These are phyloP conservation scores for Pleurozium schreberi DNA, from an alignment of 225 moss, liverwort and hornwort species.

Conservation along the genomic window DNA sequence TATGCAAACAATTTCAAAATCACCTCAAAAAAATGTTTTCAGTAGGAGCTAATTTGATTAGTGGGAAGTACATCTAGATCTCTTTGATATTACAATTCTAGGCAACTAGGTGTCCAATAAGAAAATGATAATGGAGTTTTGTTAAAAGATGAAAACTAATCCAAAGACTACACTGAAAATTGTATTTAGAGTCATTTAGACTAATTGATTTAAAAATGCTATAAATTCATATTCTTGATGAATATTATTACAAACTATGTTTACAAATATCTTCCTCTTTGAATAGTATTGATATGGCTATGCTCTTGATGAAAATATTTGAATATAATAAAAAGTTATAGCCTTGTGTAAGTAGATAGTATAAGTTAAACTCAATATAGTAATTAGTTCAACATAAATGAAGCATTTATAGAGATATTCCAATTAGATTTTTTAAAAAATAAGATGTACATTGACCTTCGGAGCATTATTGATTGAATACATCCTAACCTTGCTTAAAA, in stretches of 20 bases:
- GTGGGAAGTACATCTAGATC: fast-evolving
- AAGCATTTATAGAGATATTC: background rate
- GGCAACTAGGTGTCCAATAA: fast-evolving
- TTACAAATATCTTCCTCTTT: background rate
- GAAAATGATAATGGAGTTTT: background rate
- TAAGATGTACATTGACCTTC: background rate
- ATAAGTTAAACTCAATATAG: fast-evolving
- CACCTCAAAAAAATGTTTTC: background rate
- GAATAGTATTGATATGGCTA: background rate
- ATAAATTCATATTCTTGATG: background rate
- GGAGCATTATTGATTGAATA: background rate
- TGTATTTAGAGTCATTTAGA: background rate
- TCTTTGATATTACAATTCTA: background rate
- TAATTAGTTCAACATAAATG: background rate
- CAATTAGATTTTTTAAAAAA: background rate
- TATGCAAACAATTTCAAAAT: background rate
- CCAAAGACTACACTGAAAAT: background rate
- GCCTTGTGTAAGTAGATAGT: background rate
- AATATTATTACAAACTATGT: background rate
- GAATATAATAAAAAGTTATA: background rate
- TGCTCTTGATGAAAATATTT: background rate
- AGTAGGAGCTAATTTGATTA: background rate
- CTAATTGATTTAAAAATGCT: background rate
- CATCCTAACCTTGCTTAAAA: background rate
- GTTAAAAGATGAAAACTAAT: no score